Evolutionary conservation across 768 basidiomycete species (phyloP), one percentile per base, ranked within the genome.

Genomic region (Boletus rufocinnamomeus): DNA sequence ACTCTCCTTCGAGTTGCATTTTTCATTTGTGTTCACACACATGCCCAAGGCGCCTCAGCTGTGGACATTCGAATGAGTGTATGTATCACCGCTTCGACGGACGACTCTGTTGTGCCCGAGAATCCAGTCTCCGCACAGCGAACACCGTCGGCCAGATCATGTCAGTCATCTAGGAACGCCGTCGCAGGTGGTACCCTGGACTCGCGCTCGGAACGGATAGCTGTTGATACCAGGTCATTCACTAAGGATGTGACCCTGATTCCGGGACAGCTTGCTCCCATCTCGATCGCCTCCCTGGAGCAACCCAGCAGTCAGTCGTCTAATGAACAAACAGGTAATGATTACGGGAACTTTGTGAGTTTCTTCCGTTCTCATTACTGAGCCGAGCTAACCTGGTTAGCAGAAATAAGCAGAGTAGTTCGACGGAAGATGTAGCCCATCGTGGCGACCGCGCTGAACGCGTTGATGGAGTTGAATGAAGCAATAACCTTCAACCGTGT

Each of bases 271-370:
- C 11, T 6, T 27, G 4, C 19, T 25, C 28, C 47, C 10, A 10
- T 14, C 13, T 7, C 40, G 3, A 41, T 30, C 10, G 11, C 38
- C 23, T 27, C 40, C 32, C 35, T 0, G 47, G 38, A 61, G 5
- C 50, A 52, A 30, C 30, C n/a, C n/a, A 9, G 9, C 23, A 45
- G 23, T 30, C 38, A 13, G 4, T 35, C 17, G 2, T 51, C 40
- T 6, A 34, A 23, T 4, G 60, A 54, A 27, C 16, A 37, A 21
- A 23, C 37, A 5, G 52, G 52, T 25, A 1, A 16, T 8, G 17
- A 38, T 32, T 9, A 3, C 30, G 19, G 28, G 3, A 23, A 25
- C 23, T 11, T 21, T 17, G 64, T 65, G 11, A 10, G 64, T 57
- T 37, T 37, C 21, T 30, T 43, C 52, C 19, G 21, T 47, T 52